phyloP scores from a whole-genome alignment of 352 stramenopile species.

The Sclerospora graminicola region DNA sequence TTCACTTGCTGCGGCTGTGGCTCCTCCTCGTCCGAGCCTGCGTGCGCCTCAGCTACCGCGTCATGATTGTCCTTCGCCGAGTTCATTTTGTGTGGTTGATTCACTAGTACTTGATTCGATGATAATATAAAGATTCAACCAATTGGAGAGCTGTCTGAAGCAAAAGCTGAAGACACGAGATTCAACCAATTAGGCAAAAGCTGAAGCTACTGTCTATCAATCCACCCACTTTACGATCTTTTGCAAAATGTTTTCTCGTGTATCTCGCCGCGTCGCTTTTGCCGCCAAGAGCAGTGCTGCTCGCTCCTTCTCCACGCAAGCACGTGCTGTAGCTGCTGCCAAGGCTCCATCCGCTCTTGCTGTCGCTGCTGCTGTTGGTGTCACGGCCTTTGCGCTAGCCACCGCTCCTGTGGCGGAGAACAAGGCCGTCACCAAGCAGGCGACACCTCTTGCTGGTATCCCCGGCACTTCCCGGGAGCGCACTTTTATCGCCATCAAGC shows the following conservation, averaged over 20 bases:
- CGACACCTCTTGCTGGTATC: conserved; percentile 52
- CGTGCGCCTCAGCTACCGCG: conserved; percentile 11
- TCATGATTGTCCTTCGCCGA: conserved; percentile 27
- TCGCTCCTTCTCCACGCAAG: conserved; percentile 44
- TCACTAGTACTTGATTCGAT: conserved; percentile 11
- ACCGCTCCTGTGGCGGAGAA: conserved; percentile 30
- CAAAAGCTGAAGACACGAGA: too few species aligned
- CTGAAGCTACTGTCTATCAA: too few species aligned
- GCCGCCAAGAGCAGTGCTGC: conserved; percentile 46
- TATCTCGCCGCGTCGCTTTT: conserved; percentile 50
- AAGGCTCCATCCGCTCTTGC: conserved; percentile 23
- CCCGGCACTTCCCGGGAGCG: conserved; percentile 89
- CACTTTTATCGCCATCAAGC: conserved; percentile 94
- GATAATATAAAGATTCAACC: conserved; percentile 8
- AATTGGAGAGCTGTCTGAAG: background rate
- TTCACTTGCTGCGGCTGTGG: conserved; percentile 48
- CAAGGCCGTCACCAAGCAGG: conserved; percentile 32
- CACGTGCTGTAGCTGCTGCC: conserved; percentile 26
- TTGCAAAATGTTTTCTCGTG: conserved; percentile 51
- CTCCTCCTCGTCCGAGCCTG: conserved; percentile 48
- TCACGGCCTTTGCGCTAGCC: conserved; percentile 39
- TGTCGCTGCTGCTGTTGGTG: conserved; percentile 29
- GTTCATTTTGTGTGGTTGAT: conserved; percentile 11
- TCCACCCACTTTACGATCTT: too few species aligned
- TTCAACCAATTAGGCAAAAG: too few species aligned